These are phyloP conservation scores for Neofusicoccum parvum DNA, from an alignment of 2,329 filamentous ascomycete species.

Conservation along the genomic window DNA sequence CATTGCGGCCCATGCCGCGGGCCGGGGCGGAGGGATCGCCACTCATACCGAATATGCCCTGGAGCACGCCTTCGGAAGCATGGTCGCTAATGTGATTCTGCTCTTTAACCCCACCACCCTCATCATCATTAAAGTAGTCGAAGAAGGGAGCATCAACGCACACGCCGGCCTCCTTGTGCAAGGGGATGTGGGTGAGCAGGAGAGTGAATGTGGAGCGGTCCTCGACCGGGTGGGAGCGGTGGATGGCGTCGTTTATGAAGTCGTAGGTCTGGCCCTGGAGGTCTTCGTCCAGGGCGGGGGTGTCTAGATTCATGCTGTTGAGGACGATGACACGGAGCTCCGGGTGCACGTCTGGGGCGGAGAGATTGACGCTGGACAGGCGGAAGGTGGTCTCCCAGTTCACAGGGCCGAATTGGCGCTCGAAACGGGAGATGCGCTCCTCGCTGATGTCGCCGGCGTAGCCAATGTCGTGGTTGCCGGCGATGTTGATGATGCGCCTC, in stretches of 20 bases:
- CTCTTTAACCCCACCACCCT: conserved; percentile 74
- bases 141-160: conserved; percentile 87
- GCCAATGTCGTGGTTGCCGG: conserved; percentile 94
- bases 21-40: conserved; percentile 61
- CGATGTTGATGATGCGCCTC: conserved; percentile 82
- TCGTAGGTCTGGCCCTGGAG: conserved; percentile 76
- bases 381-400: conserved; percentile 85
- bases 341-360: conserved; percentile 45
- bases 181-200: conserved; percentile 86
- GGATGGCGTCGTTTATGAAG: conserved; percentile 73
- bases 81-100: conserved; percentile 85
- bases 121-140: conserved; percentile 68
- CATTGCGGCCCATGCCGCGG: conserved; percentile 67
- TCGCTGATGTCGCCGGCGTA: conserved; percentile 88
- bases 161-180: conserved; percentile 79
- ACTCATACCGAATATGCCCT: conserved; percentile 80
- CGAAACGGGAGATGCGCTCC: conserved; percentile 78
- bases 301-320: conserved; percentile 93
- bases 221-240: conserved; percentile 59
- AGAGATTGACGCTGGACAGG: conserved; percentile 29
- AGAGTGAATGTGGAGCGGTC: conserved; percentile 72
- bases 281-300: conserved; percentile 66
- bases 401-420: conserved; percentile 78
- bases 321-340: conserved; percentile 81
- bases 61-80: conserved; percentile 70